Evolutionary conservation across 192 early-diverging fungal species (phyloP), one percentile per base, ranked within the genome.

Genomic region (Backusella macrospora): DNA sequence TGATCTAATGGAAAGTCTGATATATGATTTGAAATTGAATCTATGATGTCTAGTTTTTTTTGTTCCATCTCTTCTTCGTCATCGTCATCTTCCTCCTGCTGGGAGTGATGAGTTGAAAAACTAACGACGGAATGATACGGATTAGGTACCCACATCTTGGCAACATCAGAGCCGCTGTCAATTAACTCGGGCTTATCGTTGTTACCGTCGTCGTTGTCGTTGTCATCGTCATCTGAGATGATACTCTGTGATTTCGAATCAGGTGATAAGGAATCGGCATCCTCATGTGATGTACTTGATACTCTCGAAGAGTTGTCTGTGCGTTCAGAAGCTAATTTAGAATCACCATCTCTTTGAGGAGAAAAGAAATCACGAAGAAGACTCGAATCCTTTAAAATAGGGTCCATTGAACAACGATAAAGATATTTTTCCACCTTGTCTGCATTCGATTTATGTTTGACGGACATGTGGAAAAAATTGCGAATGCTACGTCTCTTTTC

Each of bases 341-440:
- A 29, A 68, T 87, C 86, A 0, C 81, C 84, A 18, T 87, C 86
- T 67, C 78, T 72, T 52, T 83, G 78, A 9, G 81, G 74, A 18
- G 80, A 68, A 18, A 87, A 52, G 38, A 87, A 87, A 42, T 85
- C 84, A 16, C 77, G 70, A 39, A 87, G 73, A 39, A 84, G 66
- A 18, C 62, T 43, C 0, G 84, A 87, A 23, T 49, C 74, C 47
- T 72, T 71, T 10, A 85, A 55, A 21, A 77, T 64, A 12, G 72
- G 75, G 68, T 87, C 79, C 0, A 68, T 62, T 4, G 83, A 47
- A 21, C 82, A 81, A 44, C 79, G 80, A 18, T 77, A 72, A 23
- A 87, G 68, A 16, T 87, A 87, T 39, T 46, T 65, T 43, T 87
- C 86, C 8, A 85, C 69, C 52, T 85, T 85, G 46, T 83, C 84